A percentile compares a stretch with the other conserved stretches of the same genome.
phyloP scores from a whole-genome alignment of 1,139 yeast genomes.

The Pichia sp. region DNA sequence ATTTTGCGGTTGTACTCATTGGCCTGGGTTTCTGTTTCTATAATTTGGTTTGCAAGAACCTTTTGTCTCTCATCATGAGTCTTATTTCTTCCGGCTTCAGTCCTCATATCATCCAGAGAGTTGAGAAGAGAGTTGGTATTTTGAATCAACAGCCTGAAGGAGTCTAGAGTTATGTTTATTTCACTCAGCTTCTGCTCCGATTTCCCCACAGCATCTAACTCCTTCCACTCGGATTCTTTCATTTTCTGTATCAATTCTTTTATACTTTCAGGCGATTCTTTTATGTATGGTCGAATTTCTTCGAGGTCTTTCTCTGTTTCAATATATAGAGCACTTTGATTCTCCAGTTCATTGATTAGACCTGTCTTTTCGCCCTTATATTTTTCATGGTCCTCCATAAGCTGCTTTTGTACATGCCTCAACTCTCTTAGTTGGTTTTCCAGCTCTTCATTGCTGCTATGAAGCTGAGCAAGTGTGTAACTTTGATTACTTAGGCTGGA shows the following conservation, averaged over 20 bases:
- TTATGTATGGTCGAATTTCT: slow-evolving; percentile 50
- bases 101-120: slow-evolving; percentile 50
- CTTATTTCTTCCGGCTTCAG: slow-evolving; percentile 44
- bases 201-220: slow-evolving; percentile 34
- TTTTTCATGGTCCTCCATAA: slow-evolving; percentile 58
- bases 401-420: slow-evolving; percentile 55
- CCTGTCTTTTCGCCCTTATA: slow-evolving; percentile 59
- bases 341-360: slow-evolving; percentile 50
- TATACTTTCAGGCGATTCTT: slow-evolving; percentile 55
- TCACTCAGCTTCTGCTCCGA: slow-evolving; percentile 46
- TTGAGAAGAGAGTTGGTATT: slow-evolving; percentile 47
- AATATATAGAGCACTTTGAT: slow-evolving; percentile 43
- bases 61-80: slow-evolving; percentile 34
- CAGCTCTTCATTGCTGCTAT: slow-evolving; percentile 48
- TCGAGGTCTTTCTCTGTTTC: slow-evolving; percentile 57
- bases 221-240: slow-evolving; percentile 38
- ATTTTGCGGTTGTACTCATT: slow-evolving; percentile 45
- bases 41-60: slow-evolving; percentile 40
- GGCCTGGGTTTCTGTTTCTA: slow-evolving; percentile 37
- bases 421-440: slow-evolving; percentile 59
- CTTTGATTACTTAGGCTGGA: slow-evolving; percentile 24
- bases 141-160: slow-evolving; percentile 48
- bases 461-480: slow-evolving; percentile 38
- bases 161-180: slow-evolving; percentile 48
- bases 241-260: slow-evolving; percentile 51